Conservation (phyloP, 179 eudicot genomes). For the Vitellaria paradoxa region DNA sequence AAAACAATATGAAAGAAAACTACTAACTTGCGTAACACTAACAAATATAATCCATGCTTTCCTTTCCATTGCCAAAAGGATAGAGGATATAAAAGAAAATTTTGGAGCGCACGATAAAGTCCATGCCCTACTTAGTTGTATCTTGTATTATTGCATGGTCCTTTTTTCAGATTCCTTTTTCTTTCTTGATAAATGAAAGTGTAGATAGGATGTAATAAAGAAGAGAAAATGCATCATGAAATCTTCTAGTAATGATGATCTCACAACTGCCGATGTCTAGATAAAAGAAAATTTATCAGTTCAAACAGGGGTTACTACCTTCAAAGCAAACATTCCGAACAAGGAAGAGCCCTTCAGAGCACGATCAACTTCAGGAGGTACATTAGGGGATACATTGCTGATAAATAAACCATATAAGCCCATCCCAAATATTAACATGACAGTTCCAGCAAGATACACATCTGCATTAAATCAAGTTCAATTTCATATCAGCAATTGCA, state of each 20-base stretch:
- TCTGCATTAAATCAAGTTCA: constrained; percentile 44
- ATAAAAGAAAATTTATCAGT: neutral
- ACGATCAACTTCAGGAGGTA: constrained; percentile 58
- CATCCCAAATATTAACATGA: constrained; percentile 96
- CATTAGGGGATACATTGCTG: constrained; percentile 52
- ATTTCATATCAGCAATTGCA: neutral
- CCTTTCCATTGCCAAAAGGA: neutral
- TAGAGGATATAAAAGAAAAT: neutral
- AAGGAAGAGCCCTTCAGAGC: constrained; percentile 89
- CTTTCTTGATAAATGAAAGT: neutral
- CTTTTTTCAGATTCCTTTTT: neutral
- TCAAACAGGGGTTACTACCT: constrained; percentile 42
- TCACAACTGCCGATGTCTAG: neutral
- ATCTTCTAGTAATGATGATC: neutral
- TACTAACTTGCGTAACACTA: too few species aligned
- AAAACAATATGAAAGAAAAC: too few species aligned
- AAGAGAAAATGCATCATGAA: neutral
- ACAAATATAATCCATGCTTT: too few species aligned
- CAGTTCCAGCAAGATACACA: constrained; percentile 96
- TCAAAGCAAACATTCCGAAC: constrained; percentile 96
- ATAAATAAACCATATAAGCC: constrained; percentile 90
- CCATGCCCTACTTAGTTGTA: neutral
- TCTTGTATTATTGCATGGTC: neutral
- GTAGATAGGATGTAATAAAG: neutral
- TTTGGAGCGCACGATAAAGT: neutral